Evolutionary conservation across 768 basidiomycete genomes (phyloP), one percentile per base, ranked within the genome.

Genomic region (Stropharia rugosoannulata): DNA sequence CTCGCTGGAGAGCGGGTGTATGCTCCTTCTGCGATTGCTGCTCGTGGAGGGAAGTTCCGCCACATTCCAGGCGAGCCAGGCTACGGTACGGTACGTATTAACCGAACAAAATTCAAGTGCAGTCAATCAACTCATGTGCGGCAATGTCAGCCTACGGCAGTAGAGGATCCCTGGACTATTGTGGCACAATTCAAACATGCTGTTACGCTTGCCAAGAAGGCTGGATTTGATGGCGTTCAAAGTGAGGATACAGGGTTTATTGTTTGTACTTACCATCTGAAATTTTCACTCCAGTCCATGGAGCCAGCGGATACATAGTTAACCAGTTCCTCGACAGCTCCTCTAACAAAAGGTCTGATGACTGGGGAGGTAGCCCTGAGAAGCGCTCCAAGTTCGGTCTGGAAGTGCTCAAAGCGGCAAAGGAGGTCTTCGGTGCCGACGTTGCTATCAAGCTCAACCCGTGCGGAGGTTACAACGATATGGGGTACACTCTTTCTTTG

Each of bases 161-260:
- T 78, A 15, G 68, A 73, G 4, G 79, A 82, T 54, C 80, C 82
- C 18, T 61, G 65, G 45, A 59, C 62, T 4, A 55, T 78, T 52
- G 65, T 81, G 19, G 64, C 69, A 10, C 65, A 67, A 32, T 82
- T 70, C 67, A 76, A 71, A 51, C 59, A 73, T 51, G 78, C 80
- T 1, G 81, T 80, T 1, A 51, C 71, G 29, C 78, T 78, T 44
- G 80, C 81, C 1, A 78, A 78, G 43, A 70, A 72, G 49, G 79
- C 80, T n/a, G 83, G 82, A 2, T 83, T 82, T 60, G 82, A 84
- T 59, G 81, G 81, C 4, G 75, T 82, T 25, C 81, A 83, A 67
- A 54, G 78, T 77, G 62, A 51, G 73, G 29, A 32, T 59, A 2
- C 16, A 9, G 52, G 35, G 22, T 11, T 36, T 49, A 19, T 22